These are phyloP conservation scores for Zasmidium cellare DNA, from an alignment of 2,329 filamentous ascomycete genomes.

Conservation along the genomic window DNA sequence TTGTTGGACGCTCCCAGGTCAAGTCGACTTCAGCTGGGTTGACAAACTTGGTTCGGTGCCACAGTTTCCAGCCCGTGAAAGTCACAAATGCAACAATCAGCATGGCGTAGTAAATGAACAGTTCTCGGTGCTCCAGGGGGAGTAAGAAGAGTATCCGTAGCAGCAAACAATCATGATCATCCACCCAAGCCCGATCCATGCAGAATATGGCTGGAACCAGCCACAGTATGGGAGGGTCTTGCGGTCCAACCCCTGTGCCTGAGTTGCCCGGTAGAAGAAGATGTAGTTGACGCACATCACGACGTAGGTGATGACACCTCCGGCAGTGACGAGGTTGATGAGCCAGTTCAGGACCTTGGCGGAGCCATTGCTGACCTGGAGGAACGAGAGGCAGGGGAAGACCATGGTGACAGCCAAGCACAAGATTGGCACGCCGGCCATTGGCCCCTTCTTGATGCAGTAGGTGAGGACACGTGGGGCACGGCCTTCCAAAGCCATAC, in stretches of 20 bases:
- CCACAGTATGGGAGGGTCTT: conserved; percentile 57
- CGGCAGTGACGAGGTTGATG: conserved; percentile 55
- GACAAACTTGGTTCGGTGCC: conserved; percentile 61
- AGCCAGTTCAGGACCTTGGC: conserved; percentile 41
- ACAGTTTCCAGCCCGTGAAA: conserved; percentile 63
- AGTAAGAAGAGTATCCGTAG: conserved; percentile 57
- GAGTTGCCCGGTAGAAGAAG: conserved; percentile 56
- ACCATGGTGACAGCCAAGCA: conserved; percentile 50
- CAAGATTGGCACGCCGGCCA: conserved; percentile 60
- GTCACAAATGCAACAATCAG: conserved; percentile 53
- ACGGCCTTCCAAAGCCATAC: conserved; percentile 53
- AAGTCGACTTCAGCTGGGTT: conserved; percentile 58
- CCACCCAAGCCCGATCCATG: conserved; percentile 32
- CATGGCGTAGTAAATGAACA: conserved; percentile 58
- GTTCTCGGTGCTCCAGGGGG: conserved; percentile 43
- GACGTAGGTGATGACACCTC: conserved; percentile 63
- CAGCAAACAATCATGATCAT: conserved; percentile 41
- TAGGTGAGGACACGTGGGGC: conserved; percentile 57
- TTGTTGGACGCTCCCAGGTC: conserved; percentile 60
- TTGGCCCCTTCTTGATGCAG: conserved; percentile 47
- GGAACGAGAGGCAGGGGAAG: conserved; percentile 36
- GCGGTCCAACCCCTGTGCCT: conserved; percentile 54
- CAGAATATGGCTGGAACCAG: conserved; percentile 56
- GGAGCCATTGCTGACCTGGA: conserved; percentile 32
- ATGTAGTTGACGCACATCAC: conserved; percentile 59